Conservation (phyloP, 116 monocot species). For the Dioscorea cayenensis region DNA sequence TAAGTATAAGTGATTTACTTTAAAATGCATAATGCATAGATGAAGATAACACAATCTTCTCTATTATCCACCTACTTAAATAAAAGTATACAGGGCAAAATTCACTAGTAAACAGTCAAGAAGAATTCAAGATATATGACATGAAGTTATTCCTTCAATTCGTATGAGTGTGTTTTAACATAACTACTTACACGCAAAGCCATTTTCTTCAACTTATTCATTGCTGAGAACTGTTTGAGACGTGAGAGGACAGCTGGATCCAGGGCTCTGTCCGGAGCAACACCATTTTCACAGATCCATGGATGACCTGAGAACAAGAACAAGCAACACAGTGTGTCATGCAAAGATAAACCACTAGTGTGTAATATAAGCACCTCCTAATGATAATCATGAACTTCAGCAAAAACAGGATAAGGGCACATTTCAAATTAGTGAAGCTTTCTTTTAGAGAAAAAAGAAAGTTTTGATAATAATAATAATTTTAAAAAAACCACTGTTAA, state of each 20-base stretch:
- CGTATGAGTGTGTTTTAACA: neutral
- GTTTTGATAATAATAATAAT: too few species aligned
- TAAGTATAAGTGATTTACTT: neutral
- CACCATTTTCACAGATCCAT: slow-evolving; percentile 58
- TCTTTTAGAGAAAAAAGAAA: too few species aligned
- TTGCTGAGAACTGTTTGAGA: slow-evolving; percentile 60
- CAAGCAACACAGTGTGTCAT: neutral
- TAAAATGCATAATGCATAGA: neutral
- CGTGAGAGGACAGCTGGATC: slow-evolving; percentile 61
- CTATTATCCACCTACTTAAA: neutral
- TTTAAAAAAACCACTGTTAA: too few species aligned
- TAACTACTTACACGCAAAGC: slow-evolving; percentile 40
- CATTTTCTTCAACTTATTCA: slow-evolving; percentile 66
- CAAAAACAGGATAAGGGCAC: too few species aligned
- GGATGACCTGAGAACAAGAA: slow-evolving; percentile 42
- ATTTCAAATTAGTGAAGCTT: too few species aligned
- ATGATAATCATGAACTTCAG: too few species aligned
- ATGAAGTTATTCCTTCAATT: neutral
- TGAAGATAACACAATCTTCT: neutral
- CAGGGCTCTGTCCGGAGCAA: slow-evolving; percentile 41
- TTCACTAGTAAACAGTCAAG: neutral
- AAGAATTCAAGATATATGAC: neutral
- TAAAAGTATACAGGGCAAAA: too few species aligned
- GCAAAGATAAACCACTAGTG: neutral
- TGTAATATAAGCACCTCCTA: too few species aligned